Conservation (phyloP, 2,329 filamentous ascomycete genomes). For the Phaeosphaeriaceae sp. region DNA sequence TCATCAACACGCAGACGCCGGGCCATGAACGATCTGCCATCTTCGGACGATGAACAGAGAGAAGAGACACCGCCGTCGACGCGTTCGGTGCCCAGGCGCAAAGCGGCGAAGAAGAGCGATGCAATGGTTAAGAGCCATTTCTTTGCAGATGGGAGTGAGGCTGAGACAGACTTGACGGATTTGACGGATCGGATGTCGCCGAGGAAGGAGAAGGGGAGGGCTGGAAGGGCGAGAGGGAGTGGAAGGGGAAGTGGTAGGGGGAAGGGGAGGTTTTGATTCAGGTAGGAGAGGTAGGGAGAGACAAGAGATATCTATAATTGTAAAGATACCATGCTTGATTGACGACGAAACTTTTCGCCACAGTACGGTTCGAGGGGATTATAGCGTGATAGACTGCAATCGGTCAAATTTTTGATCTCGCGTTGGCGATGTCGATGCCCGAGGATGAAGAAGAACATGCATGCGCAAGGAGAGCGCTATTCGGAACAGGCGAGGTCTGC, state of each 20-base stretch:
- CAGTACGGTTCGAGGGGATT: too few species aligned
- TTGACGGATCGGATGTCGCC: conserved; percentile 29
- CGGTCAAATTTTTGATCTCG: too few species aligned
- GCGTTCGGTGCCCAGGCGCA: conserved; percentile 30
- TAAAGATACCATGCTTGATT: too few species aligned
- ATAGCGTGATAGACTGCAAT: too few species aligned
- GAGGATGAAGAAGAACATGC: too few species aligned
- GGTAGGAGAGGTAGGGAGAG: too few species aligned
- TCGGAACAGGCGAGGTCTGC: too few species aligned
- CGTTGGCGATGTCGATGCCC: too few species aligned
- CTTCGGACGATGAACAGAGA: conserved; percentile 16
- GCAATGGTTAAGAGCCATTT: conserved; percentile 44
- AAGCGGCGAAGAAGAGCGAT: conserved; percentile 35
- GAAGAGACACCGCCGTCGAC: conserved; percentile 12
- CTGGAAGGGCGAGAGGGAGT: conserved; percentile 15
- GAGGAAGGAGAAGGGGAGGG: conserved; percentile 16
- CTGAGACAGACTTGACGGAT: conserved; percentile 42
- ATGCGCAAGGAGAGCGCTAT: too few species aligned
- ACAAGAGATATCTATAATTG: too few species aligned
- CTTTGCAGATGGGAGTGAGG: conserved; percentile 39
- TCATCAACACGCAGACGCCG: conserved; percentile 7
- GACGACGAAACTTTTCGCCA: too few species aligned
- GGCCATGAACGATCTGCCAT: conserved; percentile 11
- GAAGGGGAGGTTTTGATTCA: too few species aligned
- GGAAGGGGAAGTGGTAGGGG: background rate